Evolutionary conservation across 2,329 filamentous ascomycete species (phyloP), one percentile per base, ranked within the genome.

Genomic region (Magnaporthiopsis incrustans): DNA sequence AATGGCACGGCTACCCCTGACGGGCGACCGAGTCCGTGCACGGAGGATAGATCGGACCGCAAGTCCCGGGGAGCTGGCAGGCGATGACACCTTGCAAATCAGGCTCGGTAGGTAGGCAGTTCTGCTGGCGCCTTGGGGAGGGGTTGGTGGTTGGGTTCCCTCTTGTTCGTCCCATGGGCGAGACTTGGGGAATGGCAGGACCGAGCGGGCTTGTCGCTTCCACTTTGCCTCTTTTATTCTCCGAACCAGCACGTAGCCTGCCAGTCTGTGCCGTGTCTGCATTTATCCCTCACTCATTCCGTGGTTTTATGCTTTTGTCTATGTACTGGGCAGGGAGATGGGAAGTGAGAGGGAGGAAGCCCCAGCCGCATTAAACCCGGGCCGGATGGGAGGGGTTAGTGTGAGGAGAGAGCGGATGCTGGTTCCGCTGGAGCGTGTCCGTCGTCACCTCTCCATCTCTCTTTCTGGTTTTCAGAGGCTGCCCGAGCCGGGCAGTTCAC

Each of bases 21-120:
- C 44, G 44, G 44, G 44, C 44, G 44, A 53, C 44, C 22, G 22
- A 53, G 44, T 53, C 44, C 44, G 44, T 53, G 38, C 50, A 32
- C 61, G 61, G 61, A 62, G 61, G 56, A 58, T 63, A 63, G 56
- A 59, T 58, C 63, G 63, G 63, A 64, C 63, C 63, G 63, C 63
- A 61, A 57, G 63, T 62, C 63, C 63, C 53, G 60, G 30, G 12
- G 14, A 44, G 56, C 63, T 35, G 27, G 33, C 30, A 50, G 33
- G 56, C 56, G 57, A 59, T 62, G 63, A 35, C 33, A 64, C 63
- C 44, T 59, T 44, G 58, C 57, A 32, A 25, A 44, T 61, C 35
- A 27, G 26, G n/a, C 25, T 50, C 35, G 33, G 33, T 30, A 58
- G 53, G 61, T 14, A 8, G 25, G 57, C 26, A 15, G 12, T 58